phyloP scores from a whole-genome alignment of 352 stramenopile genomes.

The Hyaloperonospora brassicae region DNA sequence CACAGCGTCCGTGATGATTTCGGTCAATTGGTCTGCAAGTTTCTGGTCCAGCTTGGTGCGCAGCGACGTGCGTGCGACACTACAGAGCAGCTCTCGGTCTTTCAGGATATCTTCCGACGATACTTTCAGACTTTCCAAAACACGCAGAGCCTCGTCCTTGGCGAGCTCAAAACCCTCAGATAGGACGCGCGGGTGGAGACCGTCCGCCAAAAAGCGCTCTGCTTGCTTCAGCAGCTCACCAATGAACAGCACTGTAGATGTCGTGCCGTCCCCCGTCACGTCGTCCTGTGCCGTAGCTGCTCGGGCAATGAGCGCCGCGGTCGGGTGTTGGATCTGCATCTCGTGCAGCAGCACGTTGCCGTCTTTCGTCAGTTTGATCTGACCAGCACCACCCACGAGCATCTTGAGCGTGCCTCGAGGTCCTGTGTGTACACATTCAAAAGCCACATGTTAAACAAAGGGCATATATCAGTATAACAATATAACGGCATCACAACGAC shows the following conservation, averaged over 20 bases:
- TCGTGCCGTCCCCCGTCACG: slow-evolving; percentile 95
- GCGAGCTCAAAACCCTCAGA: slow-evolving; percentile 97
- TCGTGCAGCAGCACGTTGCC: slow-evolving; percentile 98
- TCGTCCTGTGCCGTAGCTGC: slow-evolving; percentile 96
- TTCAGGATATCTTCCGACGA: slow-evolving; percentile 69
- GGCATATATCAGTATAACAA: too few species aligned
- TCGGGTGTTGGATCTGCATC: slow-evolving; percentile 99
- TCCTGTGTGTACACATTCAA: too few species aligned
- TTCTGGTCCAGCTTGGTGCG: slow-evolving; percentile 96
- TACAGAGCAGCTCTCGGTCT: slow-evolving; percentile 93
- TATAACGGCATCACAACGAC: too few species aligned
- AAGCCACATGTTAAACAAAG: too few species aligned
- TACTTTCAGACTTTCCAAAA: slow-evolving; percentile 92
- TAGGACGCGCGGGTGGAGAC: slow-evolving; percentile 95
- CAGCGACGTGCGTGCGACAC: slow-evolving; percentile 92
- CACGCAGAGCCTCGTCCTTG: slow-evolving; percentile 90
- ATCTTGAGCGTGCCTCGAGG: slow-evolving; percentile 99
- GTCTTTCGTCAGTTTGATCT: slow-evolving; percentile 99
- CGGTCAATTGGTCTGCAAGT: slow-evolving; percentile 88
- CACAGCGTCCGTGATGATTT: slow-evolving; percentile 96
- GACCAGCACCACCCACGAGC: slow-evolving; percentile 96
- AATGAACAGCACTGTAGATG: slow-evolving; percentile 96
- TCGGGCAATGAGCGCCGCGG: slow-evolving; percentile 95
- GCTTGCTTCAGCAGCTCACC: slow-evolving; percentile 98
- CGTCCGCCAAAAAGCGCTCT: slow-evolving; percentile 94